phyloP scores from a whole-genome alignment of 768 basidiomycete species.

The Agaricus blazei region DNA sequence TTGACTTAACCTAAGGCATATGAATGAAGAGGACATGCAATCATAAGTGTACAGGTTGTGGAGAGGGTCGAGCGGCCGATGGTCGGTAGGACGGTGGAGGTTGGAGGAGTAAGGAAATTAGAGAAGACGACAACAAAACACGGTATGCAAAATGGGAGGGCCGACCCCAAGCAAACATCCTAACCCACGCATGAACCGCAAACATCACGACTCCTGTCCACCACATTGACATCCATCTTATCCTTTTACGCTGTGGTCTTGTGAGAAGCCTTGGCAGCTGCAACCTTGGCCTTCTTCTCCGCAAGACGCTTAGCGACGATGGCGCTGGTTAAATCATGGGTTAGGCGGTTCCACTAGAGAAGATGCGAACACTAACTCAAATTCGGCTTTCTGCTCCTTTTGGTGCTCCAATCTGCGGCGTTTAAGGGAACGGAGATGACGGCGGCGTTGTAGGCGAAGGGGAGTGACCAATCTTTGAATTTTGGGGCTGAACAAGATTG shows the following conservation, averaged over 20 bases:
- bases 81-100: background rate
- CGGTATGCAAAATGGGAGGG: background rate
- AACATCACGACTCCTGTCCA: background rate
- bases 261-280: slow-evolving; percentile 84
- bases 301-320: slow-evolving; percentile 85
- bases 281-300: slow-evolving; percentile 90
- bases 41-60: background rate
- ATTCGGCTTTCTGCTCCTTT: slow-evolving; percentile 94
- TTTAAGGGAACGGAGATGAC: slow-evolving; percentile 86
- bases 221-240: background rate
- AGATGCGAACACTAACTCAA: slow-evolving; percentile 54
- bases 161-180: background rate
- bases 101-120: slow-evolving; percentile 1
- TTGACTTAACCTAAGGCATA: background rate
- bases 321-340: slow-evolving; percentile 29
- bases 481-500: slow-evolving; percentile 61
- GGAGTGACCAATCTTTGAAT: slow-evolving; percentile 97
- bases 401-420: slow-evolving; percentile 83
- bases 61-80: background rate
- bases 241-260: slow-evolving; percentile 17
- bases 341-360: background rate
- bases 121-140: background rate
- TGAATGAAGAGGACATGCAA: background rate
- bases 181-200: background rate
- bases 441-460: slow-evolving; percentile 91